phyloP scores from a whole-genome alignment of 495 filamentous ascomycete species.

The Entonaema liquescens region DNA sequence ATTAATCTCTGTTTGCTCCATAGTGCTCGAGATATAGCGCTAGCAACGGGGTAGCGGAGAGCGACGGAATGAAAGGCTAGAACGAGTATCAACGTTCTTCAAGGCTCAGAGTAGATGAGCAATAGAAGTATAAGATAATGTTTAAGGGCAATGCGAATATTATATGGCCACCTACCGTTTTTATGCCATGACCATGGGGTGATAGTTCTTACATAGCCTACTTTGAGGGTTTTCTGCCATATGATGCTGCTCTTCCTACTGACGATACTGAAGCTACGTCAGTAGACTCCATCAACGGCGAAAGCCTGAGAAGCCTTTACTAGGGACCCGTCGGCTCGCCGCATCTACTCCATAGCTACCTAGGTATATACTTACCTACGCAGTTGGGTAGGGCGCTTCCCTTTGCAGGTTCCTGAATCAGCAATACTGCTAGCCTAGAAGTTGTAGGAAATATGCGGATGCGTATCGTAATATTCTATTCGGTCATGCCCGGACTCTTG shows the following conservation, averaged over 20 bases:
- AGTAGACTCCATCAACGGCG: background rate
- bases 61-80: background rate
- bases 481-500: background rate
- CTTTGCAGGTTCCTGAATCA: constrained; percentile 13
- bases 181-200: background rate
- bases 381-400: background rate
- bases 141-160: background rate
- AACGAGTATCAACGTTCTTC: background rate
- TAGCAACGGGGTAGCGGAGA: background rate
- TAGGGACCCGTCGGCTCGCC: background rate
- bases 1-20: constrained; percentile 27
- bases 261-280: background rate
- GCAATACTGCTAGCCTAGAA: background rate
- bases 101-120: background rate
- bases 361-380: background rate
- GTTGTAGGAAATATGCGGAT: background rate
- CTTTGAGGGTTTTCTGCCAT: background rate
- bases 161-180: background rate
- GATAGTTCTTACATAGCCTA: background rate
- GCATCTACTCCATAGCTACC: background rate
- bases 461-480: background rate
- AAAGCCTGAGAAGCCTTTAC: background rate
- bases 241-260: background rate
- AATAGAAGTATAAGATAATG: background rate
- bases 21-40: background rate